Evolutionary conservation across 176 grass and related monocot species (phyloP).

Genomic region (Eleusine coracana): DNA sequence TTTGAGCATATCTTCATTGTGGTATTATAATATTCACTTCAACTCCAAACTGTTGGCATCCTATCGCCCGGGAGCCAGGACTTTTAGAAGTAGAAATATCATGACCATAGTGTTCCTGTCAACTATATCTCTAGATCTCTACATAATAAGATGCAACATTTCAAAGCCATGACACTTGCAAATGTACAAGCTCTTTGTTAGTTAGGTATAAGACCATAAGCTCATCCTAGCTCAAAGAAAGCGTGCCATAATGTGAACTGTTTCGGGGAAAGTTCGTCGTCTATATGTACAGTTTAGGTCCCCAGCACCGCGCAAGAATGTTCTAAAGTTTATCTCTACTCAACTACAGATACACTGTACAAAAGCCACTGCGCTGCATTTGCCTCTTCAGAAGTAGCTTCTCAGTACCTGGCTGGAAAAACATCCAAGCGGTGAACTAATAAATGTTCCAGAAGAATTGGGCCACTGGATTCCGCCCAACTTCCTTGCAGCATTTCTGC

Average conservation of each 20-base stretch:
- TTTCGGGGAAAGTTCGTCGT: neutral
- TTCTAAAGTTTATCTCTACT: neutral
- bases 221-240: neutral
- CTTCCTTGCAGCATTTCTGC: neutral
- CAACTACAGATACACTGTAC: neutral
- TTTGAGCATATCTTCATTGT: neutral
- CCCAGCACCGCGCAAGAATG: neutral
- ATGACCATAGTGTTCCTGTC: slow-evolving; percentile 3
- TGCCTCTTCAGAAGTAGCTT: neutral
- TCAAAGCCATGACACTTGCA: slow-evolving; percentile 31
- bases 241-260: neutral
- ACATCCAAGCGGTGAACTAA: neutral
- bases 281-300: slow-evolving; percentile 4
- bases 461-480: neutral
- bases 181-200: slow-evolving; percentile 32
- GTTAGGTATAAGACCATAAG: neutral
- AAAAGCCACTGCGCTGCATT: slow-evolving; percentile 9
- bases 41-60: neutral
- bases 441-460: neutral
- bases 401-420: neutral
- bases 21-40: neutral
- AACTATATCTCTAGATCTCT: neutral
- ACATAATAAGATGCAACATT: neutral
- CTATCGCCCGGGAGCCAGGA: neutral
- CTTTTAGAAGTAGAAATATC: slow-evolving; percentile 13